Percentiles rank a stretch among this genome's conserved stretches.
Evolutionary conservation across 495 filamentous ascomycete species (phyloP).

Genomic region (Astrothelium subdiscretum): DNA sequence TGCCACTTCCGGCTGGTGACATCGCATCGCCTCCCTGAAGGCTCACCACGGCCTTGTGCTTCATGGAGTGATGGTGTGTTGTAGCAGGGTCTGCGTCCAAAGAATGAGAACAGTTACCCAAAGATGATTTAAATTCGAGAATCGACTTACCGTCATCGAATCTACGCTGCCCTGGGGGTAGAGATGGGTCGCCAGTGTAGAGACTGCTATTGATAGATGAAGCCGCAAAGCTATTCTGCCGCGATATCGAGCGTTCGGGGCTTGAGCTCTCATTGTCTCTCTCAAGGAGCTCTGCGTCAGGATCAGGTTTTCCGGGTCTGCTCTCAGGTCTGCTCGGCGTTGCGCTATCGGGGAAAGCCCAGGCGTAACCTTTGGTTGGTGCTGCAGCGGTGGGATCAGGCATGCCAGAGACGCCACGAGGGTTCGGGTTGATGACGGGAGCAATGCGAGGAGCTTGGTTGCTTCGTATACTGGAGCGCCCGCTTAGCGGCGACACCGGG

Average conservation of each 20-base stretch:
- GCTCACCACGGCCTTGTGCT: slow-evolving; percentile 25
- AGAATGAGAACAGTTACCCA: slow-evolving; percentile 5
- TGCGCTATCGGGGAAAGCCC: slow-evolving; percentile 30
- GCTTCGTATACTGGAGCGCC: slow-evolving; percentile 12
- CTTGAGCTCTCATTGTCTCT: slow-evolving; percentile 29
- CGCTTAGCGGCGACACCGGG: slow-evolving; percentile 27
- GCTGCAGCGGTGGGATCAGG: slow-evolving; percentile 32
- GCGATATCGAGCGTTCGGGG: slow-evolving; percentile 19
- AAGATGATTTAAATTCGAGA: neutral
- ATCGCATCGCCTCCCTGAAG: slow-evolving; percentile 23
- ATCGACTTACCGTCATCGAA: slow-evolving; percentile 26
- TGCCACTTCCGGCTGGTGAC: slow-evolving; percentile 20
- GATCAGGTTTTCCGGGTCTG: neutral
- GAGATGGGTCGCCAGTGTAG: slow-evolving; percentile 25
- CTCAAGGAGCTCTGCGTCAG: slow-evolving; percentile 14
- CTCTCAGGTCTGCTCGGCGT: neutral
- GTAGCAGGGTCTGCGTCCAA: slow-evolving; percentile 19
- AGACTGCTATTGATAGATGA: slow-evolving; percentile 31
- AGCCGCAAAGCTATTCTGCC: slow-evolving; percentile 28
- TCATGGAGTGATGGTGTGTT: slow-evolving; percentile 33
- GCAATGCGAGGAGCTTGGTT: slow-evolving; percentile 24
- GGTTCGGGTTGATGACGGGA: slow-evolving; percentile 28
- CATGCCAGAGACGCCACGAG: slow-evolving; percentile 25
- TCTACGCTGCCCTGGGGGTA: slow-evolving; percentile 28
- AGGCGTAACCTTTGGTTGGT: slow-evolving; percentile 32